Evolutionary conservation across 2,329 filamentous ascomycete genomes (phyloP), one percentile per base, ranked within the genome.

Genomic region (Hymenoscyphus repandus): DNA sequence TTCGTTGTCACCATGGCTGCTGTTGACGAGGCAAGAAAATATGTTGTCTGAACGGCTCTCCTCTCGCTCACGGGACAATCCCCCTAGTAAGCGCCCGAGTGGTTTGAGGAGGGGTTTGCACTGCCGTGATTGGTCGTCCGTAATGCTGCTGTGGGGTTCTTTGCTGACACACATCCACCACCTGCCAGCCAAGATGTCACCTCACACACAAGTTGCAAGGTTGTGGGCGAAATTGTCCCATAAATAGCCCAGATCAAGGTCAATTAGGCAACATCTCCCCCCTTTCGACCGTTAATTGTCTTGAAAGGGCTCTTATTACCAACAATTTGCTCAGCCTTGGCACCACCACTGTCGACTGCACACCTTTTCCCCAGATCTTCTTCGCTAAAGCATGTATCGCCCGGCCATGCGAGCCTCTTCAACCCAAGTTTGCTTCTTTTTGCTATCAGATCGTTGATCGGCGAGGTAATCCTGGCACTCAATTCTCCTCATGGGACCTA

Each of bases 191-290:
- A n/a, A n/a, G n/a, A n/a, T 30, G 30, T 22, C 22, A 50, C 34
- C 38, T 39, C 38, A 36, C 27, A 15, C 15, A 2, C 45, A 15
- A 15, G 39, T 31, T 49, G 5, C n/a, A 20, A 22, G 39, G 40
- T 22, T 15, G 18, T 42, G 11, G 9, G 31, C 41, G 20, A 49
- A n/a, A 58, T 51, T 49, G 53, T 42, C 47, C 55, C 57, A 44
- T 54, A 59, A 59, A 59, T 59, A 59, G 57, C 49, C 57, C 53
- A 20, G 46, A 55, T 59, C 42, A 44, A 39, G 57, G 51, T 54
- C 57, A 55, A 50, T 58, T 59, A 55, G 57, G 27, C 44, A 40
- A 31, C 38, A 43, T 47, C 41, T 52, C 17, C 43, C 9, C 33
- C 33, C 18, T 44, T 27, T 33, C 20, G 39, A 42, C 41, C 45